These are phyloP conservation scores for Fomitiporia mediterranea DNA, from an alignment of 1,284 basidiomycete species.

Conservation along the genomic window DNA sequence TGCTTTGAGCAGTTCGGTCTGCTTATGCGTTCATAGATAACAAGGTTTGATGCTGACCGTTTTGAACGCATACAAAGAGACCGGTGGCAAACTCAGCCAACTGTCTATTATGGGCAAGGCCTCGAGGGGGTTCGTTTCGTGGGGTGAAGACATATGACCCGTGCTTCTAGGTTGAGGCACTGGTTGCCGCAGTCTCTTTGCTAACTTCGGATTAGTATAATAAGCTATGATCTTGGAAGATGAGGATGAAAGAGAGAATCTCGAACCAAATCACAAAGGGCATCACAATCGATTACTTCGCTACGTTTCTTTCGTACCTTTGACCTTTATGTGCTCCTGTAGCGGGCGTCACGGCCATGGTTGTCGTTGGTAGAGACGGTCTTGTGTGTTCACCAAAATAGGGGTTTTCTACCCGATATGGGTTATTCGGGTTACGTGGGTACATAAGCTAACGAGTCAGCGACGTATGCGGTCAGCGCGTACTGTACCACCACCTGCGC, in stretches of 20 bases:
- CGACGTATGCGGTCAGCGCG: neutral
- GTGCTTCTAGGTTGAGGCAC: neutral
- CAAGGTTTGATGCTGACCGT: neutral
- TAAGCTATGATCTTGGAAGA: no score
- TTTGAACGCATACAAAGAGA: neutral
- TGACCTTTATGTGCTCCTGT: no score
- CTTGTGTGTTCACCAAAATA: neutral
- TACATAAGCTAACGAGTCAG: neutral
- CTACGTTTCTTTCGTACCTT: no score
- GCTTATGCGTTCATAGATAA: no score
- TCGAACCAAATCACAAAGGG: no score
- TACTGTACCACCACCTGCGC: neutral
- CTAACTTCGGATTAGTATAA: no score
- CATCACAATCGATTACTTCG: no score
- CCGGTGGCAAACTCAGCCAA: neutral
- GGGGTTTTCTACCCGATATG: neutral
- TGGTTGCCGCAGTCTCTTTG: no score
- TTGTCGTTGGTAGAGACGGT: no score
- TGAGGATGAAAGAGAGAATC: no score
- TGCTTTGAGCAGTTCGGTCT: neutral
- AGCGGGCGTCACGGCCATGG: no score
- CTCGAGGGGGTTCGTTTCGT: slow-evolving; percentile 1
- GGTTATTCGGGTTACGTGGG: neutral
- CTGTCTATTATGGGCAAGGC: neutral
- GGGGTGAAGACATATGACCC: neutral